Percentiles rank a stretch among this genome's conserved stretches.
These are phyloP conservation scores for Epichloe sibirici DNA, from an alignment of 2,329 filamentous ascomycete species.

Conservation along the genomic window DNA sequence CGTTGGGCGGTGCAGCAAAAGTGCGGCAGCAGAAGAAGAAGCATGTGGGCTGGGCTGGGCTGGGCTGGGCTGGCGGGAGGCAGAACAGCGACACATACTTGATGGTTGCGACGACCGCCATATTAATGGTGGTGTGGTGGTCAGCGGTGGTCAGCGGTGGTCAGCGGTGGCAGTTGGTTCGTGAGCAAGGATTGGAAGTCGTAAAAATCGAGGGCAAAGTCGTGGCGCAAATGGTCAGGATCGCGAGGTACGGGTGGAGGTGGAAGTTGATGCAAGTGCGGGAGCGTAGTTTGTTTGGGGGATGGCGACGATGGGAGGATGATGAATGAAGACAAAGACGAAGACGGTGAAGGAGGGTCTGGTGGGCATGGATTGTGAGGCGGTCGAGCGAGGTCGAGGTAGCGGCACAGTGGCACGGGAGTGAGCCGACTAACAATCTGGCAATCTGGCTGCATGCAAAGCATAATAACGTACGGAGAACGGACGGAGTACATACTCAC, in stretches of 20 bases:
- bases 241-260: not conserved
- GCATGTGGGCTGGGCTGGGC: not conserved
- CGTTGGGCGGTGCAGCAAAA: conserved; percentile 6
- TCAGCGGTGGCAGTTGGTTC: not conserved
- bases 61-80: not conserved
- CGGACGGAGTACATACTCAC: no score
- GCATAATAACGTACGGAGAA: no score
- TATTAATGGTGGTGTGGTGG: conserved; percentile 21
- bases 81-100: conserved; percentile 34
- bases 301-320: conserved; percentile 1
- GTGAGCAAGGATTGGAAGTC: not conserved
- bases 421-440: not conserved
- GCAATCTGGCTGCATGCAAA: not conserved
- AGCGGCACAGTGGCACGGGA: not conserved
- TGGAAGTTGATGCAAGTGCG: not conserved
- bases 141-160: not conserved
- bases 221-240: conserved; percentile 4
- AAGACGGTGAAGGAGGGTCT: not conserved
- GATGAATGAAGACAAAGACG: conserved; percentile 4
- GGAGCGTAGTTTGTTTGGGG: not conserved
- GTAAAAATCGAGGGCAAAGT: not conserved
- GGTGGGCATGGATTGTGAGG: conserved; percentile 2
- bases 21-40: conserved; percentile 6
- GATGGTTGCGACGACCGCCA: conserved; percentile 52
- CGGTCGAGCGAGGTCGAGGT: not conserved